Evolutionary conservation across 2,329 filamentous ascomycete species (phyloP).

Genomic region (Seiridium cupressi): DNA sequence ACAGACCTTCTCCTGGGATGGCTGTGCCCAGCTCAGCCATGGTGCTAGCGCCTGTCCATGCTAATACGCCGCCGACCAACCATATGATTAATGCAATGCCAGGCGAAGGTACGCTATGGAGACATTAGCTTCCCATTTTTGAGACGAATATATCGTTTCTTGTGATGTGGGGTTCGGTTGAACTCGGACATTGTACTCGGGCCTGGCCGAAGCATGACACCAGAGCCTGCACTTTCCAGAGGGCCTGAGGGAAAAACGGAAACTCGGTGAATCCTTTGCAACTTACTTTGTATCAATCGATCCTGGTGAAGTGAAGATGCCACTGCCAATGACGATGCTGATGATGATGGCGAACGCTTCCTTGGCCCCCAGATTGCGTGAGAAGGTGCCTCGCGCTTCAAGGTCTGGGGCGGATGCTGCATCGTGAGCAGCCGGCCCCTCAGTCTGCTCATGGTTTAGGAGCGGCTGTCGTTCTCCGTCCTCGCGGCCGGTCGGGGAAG

Average conservation of each 20-base stretch:
- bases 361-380: constrained; percentile 25
- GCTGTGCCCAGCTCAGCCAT: constrained; percentile 63
- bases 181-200: too few relatives aligned
- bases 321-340: constrained; percentile 63
- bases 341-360: constrained; percentile 56
- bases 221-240: too few relatives aligned
- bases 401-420: constrained; percentile 49
- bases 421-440: background rate
- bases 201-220: too few relatives aligned
- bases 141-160: too few relatives aligned
- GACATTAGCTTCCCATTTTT: too few relatives aligned
- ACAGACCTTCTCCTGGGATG: constrained; percentile 55
- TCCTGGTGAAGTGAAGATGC: constrained; percentile 63
- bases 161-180: too few relatives aligned
- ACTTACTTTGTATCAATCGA: constrained; percentile 55
- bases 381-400: constrained; percentile 21
- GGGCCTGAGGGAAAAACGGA: too few relatives aligned
- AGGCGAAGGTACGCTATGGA: constrained; percentile 50
- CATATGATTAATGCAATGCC: constrained; percentile 57
- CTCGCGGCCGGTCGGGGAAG: background rate
- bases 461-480: constrained; percentile 1
- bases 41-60: constrained; percentile 62
- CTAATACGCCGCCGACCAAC: constrained; percentile 59
- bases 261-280: background rate
- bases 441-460: background rate